Conservation (phyloP, 305 asterid genomes). For the Fraxinus albicans region DNA sequence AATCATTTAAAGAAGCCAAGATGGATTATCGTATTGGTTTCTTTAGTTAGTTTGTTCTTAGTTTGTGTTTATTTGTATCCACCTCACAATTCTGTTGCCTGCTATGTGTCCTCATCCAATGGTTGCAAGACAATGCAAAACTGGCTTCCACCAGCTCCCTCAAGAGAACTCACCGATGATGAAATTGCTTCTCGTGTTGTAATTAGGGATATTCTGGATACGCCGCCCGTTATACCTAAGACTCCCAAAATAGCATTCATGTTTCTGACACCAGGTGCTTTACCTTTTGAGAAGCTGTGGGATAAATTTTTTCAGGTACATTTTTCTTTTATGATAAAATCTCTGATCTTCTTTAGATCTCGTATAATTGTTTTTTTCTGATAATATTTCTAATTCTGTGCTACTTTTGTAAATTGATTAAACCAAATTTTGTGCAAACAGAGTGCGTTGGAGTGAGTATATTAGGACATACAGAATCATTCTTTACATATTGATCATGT, state of each 20-base stretch:
- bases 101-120: constrained; percentile 55
- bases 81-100: constrained; percentile 56
- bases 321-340: background rate
- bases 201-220: constrained; percentile 47
- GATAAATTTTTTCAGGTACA: constrained; percentile 61
- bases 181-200: constrained; percentile 69
- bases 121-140: constrained; percentile 51
- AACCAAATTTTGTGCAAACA: background rate
- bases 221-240: constrained; percentile 33
- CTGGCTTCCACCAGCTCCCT: constrained; percentile 69
- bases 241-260: constrained; percentile 58
- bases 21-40: constrained; percentile 66
- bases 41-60: constrained; percentile 59
- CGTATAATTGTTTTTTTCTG: too few relatives aligned
- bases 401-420: background rate
- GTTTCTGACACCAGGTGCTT: constrained; percentile 56
- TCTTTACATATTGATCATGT: background rate
- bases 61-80: constrained; percentile 66
- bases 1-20: constrained; percentile 57
- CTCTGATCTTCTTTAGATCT: background rate
- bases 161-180: constrained; percentile 60
- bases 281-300: constrained; percentile 66
- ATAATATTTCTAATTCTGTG: background rate
- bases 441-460: background rate
- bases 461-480: background rate